Evolutionary conservation across 2,329 filamentous ascomycete genomes (phyloP).

Genomic region (Alternaria panax): DNA sequence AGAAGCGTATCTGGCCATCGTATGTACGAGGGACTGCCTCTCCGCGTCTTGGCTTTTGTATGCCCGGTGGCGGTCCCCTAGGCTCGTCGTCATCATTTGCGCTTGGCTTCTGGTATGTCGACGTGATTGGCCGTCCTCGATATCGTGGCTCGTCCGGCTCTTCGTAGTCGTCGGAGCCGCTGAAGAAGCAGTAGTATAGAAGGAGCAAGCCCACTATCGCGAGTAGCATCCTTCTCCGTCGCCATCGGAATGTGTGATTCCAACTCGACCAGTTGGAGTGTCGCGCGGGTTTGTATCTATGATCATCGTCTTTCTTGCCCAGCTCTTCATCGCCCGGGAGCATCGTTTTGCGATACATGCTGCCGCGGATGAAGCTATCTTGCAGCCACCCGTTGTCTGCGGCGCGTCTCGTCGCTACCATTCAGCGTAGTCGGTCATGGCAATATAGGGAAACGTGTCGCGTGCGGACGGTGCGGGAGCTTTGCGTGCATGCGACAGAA

Average conservation of each 20-base stretch:
- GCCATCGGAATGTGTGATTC: constrained; percentile 49
- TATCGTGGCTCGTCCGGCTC: neutral
- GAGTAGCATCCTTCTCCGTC: constrained; percentile 58
- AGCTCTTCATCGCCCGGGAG: constrained; percentile 67
- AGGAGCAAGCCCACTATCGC: constrained; percentile 53
- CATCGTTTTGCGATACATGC: constrained; percentile 51
- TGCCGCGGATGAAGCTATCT: constrained; percentile 34
- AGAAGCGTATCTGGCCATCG: constrained; percentile 74
- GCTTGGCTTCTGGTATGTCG: constrained; percentile 18
- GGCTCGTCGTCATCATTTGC: constrained; percentile 23
- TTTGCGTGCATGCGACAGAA: no score
- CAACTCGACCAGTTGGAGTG: constrained; percentile 35
- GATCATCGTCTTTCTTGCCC: constrained; percentile 71
- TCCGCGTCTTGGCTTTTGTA: constrained; percentile 24
- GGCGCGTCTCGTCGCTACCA: constrained; percentile 31
- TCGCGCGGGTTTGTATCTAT: constrained; percentile 52
- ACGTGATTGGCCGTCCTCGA: constrained; percentile 11
- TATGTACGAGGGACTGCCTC: constrained; percentile 53
- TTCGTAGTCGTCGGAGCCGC: constrained; percentile 7
- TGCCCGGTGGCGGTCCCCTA: constrained; percentile 38
- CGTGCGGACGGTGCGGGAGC: constrained; percentile 24
- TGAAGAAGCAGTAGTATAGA: constrained; percentile 69
- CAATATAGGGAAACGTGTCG: constrained; percentile 13
- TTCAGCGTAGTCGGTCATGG: constrained; percentile 37
- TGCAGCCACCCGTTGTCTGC: constrained; percentile 38